A percentile compares a stretch with the other conserved stretches of the same genome.
phyloP scores from a whole-genome alignment of 495 filamentous ascomycete genomes.

The Aspergillus avenaceus region DNA sequence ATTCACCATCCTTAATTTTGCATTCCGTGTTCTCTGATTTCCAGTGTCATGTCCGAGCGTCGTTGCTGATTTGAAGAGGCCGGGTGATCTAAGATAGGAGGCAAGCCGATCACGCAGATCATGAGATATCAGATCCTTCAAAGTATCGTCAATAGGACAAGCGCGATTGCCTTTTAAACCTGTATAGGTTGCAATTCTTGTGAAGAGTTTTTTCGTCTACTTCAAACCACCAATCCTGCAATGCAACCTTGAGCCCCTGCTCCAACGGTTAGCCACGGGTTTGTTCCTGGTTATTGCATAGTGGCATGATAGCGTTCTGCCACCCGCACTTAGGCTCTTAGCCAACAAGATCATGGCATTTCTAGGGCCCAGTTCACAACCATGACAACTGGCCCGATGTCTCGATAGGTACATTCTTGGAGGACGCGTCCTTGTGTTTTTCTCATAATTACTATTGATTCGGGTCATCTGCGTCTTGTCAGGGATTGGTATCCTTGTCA shows the following conservation, averaged over 20 bases:
- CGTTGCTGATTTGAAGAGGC: constrained; percentile 1
- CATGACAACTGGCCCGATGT: background rate
- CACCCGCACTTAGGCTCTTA: constrained; percentile 9
- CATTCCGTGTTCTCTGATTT: background rate
- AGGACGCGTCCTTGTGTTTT: background rate
- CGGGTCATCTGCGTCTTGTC: background rate
- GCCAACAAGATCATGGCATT: constrained; percentile 5
- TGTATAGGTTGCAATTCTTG: background rate
- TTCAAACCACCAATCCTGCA: constrained; percentile 6
- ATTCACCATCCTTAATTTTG: background rate
- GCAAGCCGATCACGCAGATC: constrained; percentile 11
- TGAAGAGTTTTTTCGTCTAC: constrained; percentile 3
- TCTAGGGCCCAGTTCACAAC: background rate
- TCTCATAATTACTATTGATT: background rate
- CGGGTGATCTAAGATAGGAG: constrained; percentile 1
- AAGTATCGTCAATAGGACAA: background rate
- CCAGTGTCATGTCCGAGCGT: background rate
- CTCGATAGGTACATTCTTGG: background rate
- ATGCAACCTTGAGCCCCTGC: constrained; percentile 10
- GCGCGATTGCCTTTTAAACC: constrained; percentile 6
- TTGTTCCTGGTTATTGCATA: constrained; percentile 3
- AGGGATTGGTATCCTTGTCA: background rate
- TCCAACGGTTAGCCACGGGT: constrained; percentile 9
- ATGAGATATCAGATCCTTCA: constrained; percentile 5
- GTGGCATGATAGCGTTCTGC: constrained; percentile 4